Evolutionary conservation across 1,284 basidiomycete species (phyloP).

Genomic region (Phellinidium pouzarii): DNA sequence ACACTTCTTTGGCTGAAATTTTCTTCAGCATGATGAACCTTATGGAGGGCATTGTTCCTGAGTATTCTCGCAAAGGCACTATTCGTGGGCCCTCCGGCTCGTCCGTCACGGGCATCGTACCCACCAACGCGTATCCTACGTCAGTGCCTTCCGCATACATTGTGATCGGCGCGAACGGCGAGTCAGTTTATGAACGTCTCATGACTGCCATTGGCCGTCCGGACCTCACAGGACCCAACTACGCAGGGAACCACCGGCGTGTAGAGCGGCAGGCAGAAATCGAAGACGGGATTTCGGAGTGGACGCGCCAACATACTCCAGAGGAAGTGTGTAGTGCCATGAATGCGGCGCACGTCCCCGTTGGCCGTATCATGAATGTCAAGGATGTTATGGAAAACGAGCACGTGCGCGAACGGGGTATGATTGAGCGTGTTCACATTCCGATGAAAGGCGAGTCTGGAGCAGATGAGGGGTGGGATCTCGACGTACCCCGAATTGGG

Average conservation of each 20-base stretch:
- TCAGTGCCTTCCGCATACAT: slow-evolving; percentile 45
- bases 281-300: slow-evolving; percentile 51
- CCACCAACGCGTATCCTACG: slow-evolving; percentile 61
- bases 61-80: slow-evolving; percentile 63
- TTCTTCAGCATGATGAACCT: slow-evolving; percentile 56
- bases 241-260: slow-evolving; percentile 55
- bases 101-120: slow-evolving; percentile 65
- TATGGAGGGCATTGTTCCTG: slow-evolving; percentile 73
- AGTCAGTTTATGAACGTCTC: slow-evolving; percentile 58
- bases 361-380: slow-evolving; percentile 55
- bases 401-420: slow-evolving; percentile 48
- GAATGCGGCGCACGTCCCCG: slow-evolving; percentile 46
- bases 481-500: slow-evolving; percentile 59
- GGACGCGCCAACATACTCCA: slow-evolving; percentile 43
- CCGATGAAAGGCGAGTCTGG: slow-evolving; percentile 32
- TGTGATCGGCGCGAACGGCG: slow-evolving; percentile 66
- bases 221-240: slow-evolving; percentile 50
- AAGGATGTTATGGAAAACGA: slow-evolving; percentile 53
- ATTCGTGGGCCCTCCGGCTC: slow-evolving; percentile 66
- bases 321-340: slow-evolving; percentile 40
- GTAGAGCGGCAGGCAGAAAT: slow-evolving; percentile 52
- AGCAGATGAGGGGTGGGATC: slow-evolving; percentile 42
- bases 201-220: slow-evolving; percentile 52
- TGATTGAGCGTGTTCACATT: slow-evolving; percentile 54
- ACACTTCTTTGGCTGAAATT: not conserved